Evolutionary conservation across 1,284 basidiomycete species (phyloP).

Genomic region (Marasmius tenuissimus): DNA sequence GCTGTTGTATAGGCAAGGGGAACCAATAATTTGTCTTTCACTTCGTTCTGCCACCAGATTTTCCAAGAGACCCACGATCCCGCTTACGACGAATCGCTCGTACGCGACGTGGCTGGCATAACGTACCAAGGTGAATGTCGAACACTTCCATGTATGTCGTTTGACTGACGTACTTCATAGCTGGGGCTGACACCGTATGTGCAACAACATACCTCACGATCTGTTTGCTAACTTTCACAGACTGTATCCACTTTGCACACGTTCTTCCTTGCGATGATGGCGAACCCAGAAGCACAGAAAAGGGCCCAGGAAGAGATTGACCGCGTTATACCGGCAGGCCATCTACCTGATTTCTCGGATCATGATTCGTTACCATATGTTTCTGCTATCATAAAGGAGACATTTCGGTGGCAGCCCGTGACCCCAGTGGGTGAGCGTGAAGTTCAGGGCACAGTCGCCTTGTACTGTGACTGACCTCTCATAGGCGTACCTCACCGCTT

Average conservation of each 20-base stretch:
- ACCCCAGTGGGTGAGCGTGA: background rate
- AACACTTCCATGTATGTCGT: background rate
- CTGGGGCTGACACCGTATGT: background rate
- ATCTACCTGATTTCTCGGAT: slow-evolving; percentile 10
- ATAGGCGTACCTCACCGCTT: slow-evolving; percentile 21
- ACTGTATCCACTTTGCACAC: slow-evolving; percentile 14
- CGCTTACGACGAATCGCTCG: background rate
- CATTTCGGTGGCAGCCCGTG: background rate
- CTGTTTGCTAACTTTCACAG: background rate
- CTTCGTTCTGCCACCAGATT: background rate
- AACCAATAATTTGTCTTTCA: background rate
- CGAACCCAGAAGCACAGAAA: slow-evolving; percentile 9
- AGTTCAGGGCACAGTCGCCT: background rate
- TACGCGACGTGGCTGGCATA: background rate
- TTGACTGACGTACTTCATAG: background rate
- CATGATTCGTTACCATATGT: background rate
- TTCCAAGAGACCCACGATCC: background rate
- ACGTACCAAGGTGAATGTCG: background rate
- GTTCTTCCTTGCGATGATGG: slow-evolving; percentile 14
- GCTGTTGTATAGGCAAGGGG: background rate
- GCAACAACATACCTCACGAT: background rate
- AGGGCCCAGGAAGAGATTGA: slow-evolving; percentile 8
- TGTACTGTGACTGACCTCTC: background rate
- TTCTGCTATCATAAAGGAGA: background rate
- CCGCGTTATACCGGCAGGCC: slow-evolving; percentile 7